phyloP scores from a whole-genome alignment of 2,329 filamentous ascomycete genomes.

The Boeremia lycopersici region DNA sequence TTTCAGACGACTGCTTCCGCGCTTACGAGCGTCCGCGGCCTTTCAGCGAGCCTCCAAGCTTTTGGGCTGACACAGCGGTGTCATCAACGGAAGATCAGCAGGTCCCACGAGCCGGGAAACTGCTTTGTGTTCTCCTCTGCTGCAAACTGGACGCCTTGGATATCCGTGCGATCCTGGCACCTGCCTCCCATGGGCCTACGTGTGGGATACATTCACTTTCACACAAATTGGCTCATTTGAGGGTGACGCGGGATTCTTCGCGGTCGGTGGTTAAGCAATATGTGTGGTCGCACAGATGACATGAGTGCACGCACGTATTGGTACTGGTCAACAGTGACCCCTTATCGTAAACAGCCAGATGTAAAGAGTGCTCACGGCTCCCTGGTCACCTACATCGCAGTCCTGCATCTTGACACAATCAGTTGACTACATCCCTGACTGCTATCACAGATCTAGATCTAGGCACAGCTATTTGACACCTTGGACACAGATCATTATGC shows the following conservation, averaged over 20 bases:
- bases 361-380: too few species aligned
- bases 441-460: background rate
- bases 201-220: background rate
- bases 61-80: conserved; percentile 10
- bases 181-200: background rate
- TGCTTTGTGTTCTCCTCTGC: conserved; percentile 5
- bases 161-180: conserved; percentile 10
- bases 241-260: background rate
- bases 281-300: background rate
- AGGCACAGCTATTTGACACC: background rate
- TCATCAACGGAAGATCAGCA: conserved; percentile 7
- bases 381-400: background rate
- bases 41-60: conserved; percentile 6
- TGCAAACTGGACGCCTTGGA: background rate
- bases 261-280: background rate
- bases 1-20: conserved; percentile 8
- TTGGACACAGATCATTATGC: conserved; percentile 2
- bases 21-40: conserved; percentile 10
- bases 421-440: background rate
- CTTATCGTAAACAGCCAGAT: background rate
- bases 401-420: background rate
- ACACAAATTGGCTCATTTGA: background rate
- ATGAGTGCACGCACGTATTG: background rate
- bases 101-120: conserved; percentile 8
- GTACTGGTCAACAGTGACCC: background rate